Percentiles rank a stretch among this genome's conserved stretches.
These are phyloP conservation scores for Penicillium freii DNA, from an alignment of 2,329 filamentous ascomycete genomes.

Conservation along the genomic window DNA sequence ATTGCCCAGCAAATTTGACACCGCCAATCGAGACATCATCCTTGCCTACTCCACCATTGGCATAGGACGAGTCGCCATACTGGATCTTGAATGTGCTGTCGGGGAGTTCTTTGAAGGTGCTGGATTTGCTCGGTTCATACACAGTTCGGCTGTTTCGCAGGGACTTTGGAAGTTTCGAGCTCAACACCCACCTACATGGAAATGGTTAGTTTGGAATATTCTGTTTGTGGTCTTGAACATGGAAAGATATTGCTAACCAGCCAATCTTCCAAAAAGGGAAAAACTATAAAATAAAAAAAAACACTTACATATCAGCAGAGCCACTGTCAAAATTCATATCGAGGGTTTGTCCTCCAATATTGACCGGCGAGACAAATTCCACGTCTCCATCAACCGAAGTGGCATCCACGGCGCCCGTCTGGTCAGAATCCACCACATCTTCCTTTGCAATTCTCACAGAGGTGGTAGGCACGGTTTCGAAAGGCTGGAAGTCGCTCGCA, in stretches of 20 bases:
- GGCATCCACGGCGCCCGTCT: constrained; percentile 61
- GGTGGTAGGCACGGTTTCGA: constrained; percentile 26
- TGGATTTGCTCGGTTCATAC: constrained; percentile 55
- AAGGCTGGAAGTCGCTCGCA: constrained; percentile 36
- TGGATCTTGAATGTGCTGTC: constrained; percentile 60
- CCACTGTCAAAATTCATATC: constrained; percentile 75
- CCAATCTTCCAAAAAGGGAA: background rate
- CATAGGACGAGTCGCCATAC: constrained; percentile 68
- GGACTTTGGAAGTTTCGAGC: constrained; percentile 52
- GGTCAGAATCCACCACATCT: constrained; percentile 24
- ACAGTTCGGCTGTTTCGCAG: constrained; percentile 53
- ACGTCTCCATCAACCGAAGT: constrained; percentile 64
- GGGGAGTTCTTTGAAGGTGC: constrained; percentile 49
- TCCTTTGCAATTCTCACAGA: constrained; percentile 27
- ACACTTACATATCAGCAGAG: constrained; percentile 64
- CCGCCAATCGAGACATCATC: constrained; percentile 68
- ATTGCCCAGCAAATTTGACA: constrained; percentile 59
- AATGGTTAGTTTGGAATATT: background rate
- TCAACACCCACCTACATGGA: constrained; percentile 64
- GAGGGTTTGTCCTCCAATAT: constrained; percentile 66
- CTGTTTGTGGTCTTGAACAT: background rate
- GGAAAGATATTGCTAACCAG: background rate
- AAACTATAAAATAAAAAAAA: too few species aligned
- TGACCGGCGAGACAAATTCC: constrained; percentile 68
- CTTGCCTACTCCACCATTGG: constrained; percentile 62